Base-by-base conservation (phyloP, 345 rosid species). In the Geranium rotundifolium region DNA sequence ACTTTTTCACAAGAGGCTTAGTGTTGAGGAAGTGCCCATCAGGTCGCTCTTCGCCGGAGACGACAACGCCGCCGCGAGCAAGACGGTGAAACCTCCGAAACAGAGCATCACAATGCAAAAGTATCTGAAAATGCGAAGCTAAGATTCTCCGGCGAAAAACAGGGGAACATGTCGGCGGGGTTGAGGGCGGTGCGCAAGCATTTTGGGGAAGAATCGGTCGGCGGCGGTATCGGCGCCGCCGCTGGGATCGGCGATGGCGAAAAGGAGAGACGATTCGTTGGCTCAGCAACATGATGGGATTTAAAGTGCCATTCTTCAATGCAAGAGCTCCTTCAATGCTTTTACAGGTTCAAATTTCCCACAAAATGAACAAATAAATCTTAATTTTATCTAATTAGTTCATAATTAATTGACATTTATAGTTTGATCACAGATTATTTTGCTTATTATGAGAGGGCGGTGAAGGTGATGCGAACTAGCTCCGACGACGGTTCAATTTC, bases 301-400 rank as follows among this genome's bases (percentile, higher is more conserved):
- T 61, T 97, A 88, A 71, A 77, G 96, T 65, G 99, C 99, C 58
- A 95, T 95, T 54, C 69, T 95, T 57, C 99, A 95, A 64, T 95
- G 99, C 82, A 95, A 95, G 76, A 79, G 84, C 79, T 95, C 97
- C 29, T 85, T 95, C 69, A 88, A 90, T 72, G 89, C 90, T 14
- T 75, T 88, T 46, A 67, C 85, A 82, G 99, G 96, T 93, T 60
- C 3, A 31, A 31, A 31, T 31, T 31, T 31, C 37, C n/a, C n/a
- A n/a, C n/a, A n/a, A n/a, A n/a, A n/a, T n/a, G n/a, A n/a, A n/a
- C n/a, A n/a, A n/a, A n/a, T n/a, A n/a, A n/a, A n/a, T n/a, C n/a
- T n/a, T n/a, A n/a, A n/a, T n/a, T n/a, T n/a, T 31, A 31, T 31
- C 37, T 31, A 7, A 31, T 31, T 31, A 2, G 7, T 31, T 7